Evolutionary conservation across 495 filamentous ascomycete species (phyloP).

Genomic region (Hypomontagnella submonticulosa): DNA sequence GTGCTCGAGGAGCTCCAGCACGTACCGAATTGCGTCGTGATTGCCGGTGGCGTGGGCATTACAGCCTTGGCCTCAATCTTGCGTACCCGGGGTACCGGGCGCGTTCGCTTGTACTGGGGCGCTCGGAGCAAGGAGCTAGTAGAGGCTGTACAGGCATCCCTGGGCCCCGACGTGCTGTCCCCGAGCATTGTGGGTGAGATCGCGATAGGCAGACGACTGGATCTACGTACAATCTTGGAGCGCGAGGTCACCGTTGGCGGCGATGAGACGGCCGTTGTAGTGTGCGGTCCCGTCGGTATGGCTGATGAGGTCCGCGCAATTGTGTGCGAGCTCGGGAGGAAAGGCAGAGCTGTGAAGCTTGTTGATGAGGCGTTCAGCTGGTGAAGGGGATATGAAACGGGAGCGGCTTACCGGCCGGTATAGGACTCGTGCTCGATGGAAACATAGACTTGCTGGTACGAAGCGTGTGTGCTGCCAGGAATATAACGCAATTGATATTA

Average conservation of each 20-base stretch:
- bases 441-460: no score
- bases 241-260: conserved; percentile 25
- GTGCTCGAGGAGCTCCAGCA: conserved; percentile 19
- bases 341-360: conserved; percentile 27
- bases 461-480: no score
- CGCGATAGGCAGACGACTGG: conserved; percentile 28
- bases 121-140: conserved; percentile 27
- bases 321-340: conserved; percentile 26
- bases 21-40: conserved; percentile 32
- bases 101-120: conserved; percentile 42
- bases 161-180: conserved; percentile 17
- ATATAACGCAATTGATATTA: no score
- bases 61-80: conserved; percentile 29
- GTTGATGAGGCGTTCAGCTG: conserved; percentile 45
- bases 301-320: conserved; percentile 37
- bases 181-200: conserved; percentile 30
- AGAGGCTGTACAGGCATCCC: conserved; percentile 10
- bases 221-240: conserved; percentile 31
- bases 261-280: conserved; percentile 36
- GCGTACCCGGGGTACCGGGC: conserved; percentile 15
- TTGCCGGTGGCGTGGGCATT: conserved; percentile 47
- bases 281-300: conserved; percentile 42
- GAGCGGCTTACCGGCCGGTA: no score
- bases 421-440: no score
- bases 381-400: no score